Evolutionary conservation across 2,329 filamentous ascomycete species (phyloP), one percentile per base, ranked within the genome.

Genomic region (Exophiala mesophila): DNA sequence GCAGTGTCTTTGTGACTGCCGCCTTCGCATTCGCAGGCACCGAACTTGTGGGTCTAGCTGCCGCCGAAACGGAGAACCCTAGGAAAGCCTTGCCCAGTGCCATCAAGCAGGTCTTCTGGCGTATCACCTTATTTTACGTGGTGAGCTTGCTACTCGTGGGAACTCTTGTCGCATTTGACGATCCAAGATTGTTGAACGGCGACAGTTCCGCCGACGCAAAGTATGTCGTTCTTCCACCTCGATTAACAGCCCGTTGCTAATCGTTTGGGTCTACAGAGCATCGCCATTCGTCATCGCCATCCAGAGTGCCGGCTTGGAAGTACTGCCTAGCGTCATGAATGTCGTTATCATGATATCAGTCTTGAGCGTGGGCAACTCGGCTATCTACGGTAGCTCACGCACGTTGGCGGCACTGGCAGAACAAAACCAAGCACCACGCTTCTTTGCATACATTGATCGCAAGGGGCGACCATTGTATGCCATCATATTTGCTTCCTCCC

Each of bases 231-330:
- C 17, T 33, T 19, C n/a, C 8, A 5, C 13, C 29, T n/a, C n/a
- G n/a, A n/a, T n/a, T n/a, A n/a, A n/a, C n/a, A n/a, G n/a, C 31
- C 18, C 32, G 10, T 9, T 12, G 24, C 23, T 21, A 13, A 13
- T 39, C n/a, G 31, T n/a, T 10, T 13, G 16, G 8, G 18, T 4
- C 5, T 20, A 7, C 21, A 50, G 47, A 41, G 71, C 73, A 5
- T 80, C 76, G 0, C 83, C 82, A 1, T 84, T 85, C 55, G 81
- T 85, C 45, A 76, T 85, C 51, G 76, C 77, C 17, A 78, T 80
- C 46, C 64, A 75, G 47, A 69, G 78, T 44, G 78, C 79, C 5
- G 77, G 78, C 32, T 76, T 86, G 31, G 57, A 61, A 2, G 74
- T 73, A 2, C 70, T 85, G 10, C 78, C 80, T 17, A 73, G 71